Conservation (phyloP, 2,329 filamentous ascomycete genomes). For the Exophiala alcalophila region DNA sequence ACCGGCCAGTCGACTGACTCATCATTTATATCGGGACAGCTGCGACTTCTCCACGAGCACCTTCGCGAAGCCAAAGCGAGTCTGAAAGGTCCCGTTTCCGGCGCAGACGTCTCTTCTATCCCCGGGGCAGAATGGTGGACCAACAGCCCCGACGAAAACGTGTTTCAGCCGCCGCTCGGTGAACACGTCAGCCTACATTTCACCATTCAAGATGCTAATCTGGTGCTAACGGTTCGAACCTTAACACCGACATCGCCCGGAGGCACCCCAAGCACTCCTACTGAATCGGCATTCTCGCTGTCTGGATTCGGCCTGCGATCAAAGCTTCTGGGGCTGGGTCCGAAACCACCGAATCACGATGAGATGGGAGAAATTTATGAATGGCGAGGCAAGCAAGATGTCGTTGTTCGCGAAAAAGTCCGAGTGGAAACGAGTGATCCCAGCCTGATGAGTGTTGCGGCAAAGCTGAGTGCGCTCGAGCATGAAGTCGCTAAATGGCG, state of each 20-base stretch:
- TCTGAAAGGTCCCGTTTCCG: constrained; percentile 49
- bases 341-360: constrained; percentile 64
- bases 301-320: constrained; percentile 59
- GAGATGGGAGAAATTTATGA: constrained; percentile 75
- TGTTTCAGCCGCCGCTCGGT: constrained; percentile 62
- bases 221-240: constrained; percentile 67
- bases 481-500: constrained; percentile 68
- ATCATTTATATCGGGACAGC: constrained; percentile 57
- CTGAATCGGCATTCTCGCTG: constrained; percentile 63
- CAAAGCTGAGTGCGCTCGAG: constrained; percentile 76
- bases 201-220: constrained; percentile 64
- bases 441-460: constrained; percentile 74
- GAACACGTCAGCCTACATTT: constrained; percentile 70
- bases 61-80: constrained; percentile 57
- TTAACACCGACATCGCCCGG: constrained; percentile 61
- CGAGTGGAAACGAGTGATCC: constrained; percentile 87
- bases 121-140: constrained; percentile 56
- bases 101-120: constrained; percentile 15
- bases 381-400: constrained; percentile 63
- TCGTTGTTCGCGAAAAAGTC: constrained; percentile 85
- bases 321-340: constrained; percentile 46
- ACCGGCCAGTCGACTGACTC: constrained; percentile 63
- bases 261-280: constrained; percentile 59
- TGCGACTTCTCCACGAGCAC: constrained; percentile 58
- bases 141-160: constrained; percentile 57